Base-by-base conservation (phyloP, 164 flowering plant genomes). In the Piper longum region DNA sequence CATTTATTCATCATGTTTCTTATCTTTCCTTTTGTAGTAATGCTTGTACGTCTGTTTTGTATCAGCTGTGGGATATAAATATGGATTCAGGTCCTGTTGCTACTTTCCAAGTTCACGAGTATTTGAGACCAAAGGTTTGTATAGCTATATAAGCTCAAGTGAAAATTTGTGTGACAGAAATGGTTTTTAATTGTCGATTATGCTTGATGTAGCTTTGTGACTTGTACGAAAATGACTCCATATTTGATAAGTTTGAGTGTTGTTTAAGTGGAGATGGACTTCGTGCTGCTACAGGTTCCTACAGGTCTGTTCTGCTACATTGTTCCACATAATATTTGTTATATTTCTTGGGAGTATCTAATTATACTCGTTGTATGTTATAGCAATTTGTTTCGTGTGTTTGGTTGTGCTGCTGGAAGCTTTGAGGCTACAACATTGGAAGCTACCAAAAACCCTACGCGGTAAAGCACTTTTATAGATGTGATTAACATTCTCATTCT, bases 1-100 rank as follows among this genome's bases (percentile, higher is more conserved):
- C 3, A 48, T 44, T 44, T 44, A 44, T 5, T 5, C 48, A 44
- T 44, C 48, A 5, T 48, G 52, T 12, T 48, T 48, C 11, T 5
- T 48, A 8, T 48, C 7, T 48, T 48, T 9, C 56, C 65, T 75
- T 59, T 51, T 61, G 51, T 75, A 54, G 43, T 67, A 8, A 60
- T 60, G 7, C 41, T 26, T 26, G 19, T 19, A 41, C 41, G 54
- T 12, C 48, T 19, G 51, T 41, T 19, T 16, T 42, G 40, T 69
- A 19, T 62, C 82, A 93, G 98, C 81, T 93, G 66, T 93, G 98
- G 98, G 98, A 93, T 72, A 84, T 93, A 69, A 93, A 90, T 64
- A 93, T 93, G 98, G 98, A 93, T 80, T 82, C 98, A 57, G 97
- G 97, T 70, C 98, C 98, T 57, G 96, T 93, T 63, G 64, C 96